These are phyloP conservation scores for Penicillium canescens DNA, from an alignment of 495 filamentous ascomycete species.

Conservation along the genomic window DNA sequence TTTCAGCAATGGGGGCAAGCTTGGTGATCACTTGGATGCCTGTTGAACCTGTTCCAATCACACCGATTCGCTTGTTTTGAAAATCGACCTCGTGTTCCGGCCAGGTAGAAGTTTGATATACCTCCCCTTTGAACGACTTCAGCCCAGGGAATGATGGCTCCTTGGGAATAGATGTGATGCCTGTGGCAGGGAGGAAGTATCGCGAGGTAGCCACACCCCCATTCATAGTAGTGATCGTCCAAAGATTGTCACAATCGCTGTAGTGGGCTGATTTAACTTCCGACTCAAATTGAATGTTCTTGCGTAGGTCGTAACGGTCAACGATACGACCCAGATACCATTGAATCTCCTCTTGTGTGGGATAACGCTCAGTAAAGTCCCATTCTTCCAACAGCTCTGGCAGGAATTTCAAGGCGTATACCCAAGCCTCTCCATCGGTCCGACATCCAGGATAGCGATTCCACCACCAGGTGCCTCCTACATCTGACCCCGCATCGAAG, in stretches of 20 bases:
- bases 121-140: slow-evolving; percentile 14
- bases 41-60: slow-evolving; percentile 48
- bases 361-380: slow-evolving; percentile 30
- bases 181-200: slow-evolving; percentile 19
- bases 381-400: slow-evolving; percentile 27
- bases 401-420: slow-evolving; percentile 22
- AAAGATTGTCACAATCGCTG: slow-evolving; percentile 13
- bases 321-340: slow-evolving; percentile 24
- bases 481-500: no score
- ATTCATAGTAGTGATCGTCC: background rate
- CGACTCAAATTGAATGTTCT: slow-evolving; percentile 24
- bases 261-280: slow-evolving; percentile 16
- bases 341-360: slow-evolving; percentile 24
- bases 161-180: slow-evolving; percentile 10
- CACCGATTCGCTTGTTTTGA: slow-evolving; percentile 43
- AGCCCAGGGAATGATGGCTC: slow-evolving; percentile 33
- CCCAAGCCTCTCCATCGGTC: slow-evolving; percentile 19
- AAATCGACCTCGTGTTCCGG: slow-evolving; percentile 18
- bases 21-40: slow-evolving; percentile 41
- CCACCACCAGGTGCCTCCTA: no score
- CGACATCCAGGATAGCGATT: no score
- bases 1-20: slow-evolving; percentile 26
- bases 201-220: slow-evolving; percentile 7
- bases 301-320: slow-evolving; percentile 17
- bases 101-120: slow-evolving; percentile 28